phyloP scores from a whole-genome alignment of 2,329 filamentous ascomycete species.

The Penicillium hordei region DNA sequence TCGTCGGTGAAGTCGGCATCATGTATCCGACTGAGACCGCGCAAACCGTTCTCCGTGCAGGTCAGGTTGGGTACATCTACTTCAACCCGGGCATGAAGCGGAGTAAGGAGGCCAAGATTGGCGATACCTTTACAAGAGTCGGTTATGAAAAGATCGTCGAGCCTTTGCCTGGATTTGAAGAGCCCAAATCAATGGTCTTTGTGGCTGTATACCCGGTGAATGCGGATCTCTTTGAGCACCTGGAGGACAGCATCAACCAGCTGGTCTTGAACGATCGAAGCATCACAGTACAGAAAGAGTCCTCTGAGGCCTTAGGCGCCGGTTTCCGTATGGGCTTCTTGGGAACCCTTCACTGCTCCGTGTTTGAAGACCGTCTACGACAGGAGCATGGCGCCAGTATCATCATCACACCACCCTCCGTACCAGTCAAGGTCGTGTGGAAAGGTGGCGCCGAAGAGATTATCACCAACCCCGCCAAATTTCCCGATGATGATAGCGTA shows the following conservation, averaged over 20 bases:
- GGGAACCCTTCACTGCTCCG: conserved; percentile 97
- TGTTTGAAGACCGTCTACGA: conserved; percentile 91
- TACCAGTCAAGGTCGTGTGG: conserved; percentile 84
- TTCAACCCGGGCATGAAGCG: conserved; percentile 99
- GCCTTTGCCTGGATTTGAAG: conserved; percentile 87
- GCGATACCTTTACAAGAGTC: conserved; percentile 87
- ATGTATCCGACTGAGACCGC: conserved; percentile 88
- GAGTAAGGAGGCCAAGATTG: conserved; percentile 92
- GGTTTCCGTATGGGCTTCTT: conserved; percentile 94
- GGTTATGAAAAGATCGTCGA: conserved; percentile 74
- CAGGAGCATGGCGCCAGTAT: conserved; percentile 94
- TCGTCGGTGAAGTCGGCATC: conserved; percentile 92
- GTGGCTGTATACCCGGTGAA: conserved; percentile 95
- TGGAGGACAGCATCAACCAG: conserved; percentile 93
- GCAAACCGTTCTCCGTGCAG: conserved; percentile 76
- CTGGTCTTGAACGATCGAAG: conserved; percentile 93
- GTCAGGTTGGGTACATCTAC: conserved; percentile 93
- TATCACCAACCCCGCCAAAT: conserved; percentile 82
- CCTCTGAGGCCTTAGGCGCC: conserved; percentile 86
- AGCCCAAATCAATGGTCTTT: conserved; percentile 98
- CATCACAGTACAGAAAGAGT: conserved; percentile 90
- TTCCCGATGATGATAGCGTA: conserved; percentile 69
- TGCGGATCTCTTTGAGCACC: conserved; percentile 77
- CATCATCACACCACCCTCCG: conserved; percentile 94
- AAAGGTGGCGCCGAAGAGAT: conserved; percentile 73